Percentiles rank a stretch among this genome's conserved stretches.
These are phyloP conservation scores for Lodderomyces metapsilosis DNA, from an alignment of 1,139 yeast species.

Conservation along the genomic window DNA sequence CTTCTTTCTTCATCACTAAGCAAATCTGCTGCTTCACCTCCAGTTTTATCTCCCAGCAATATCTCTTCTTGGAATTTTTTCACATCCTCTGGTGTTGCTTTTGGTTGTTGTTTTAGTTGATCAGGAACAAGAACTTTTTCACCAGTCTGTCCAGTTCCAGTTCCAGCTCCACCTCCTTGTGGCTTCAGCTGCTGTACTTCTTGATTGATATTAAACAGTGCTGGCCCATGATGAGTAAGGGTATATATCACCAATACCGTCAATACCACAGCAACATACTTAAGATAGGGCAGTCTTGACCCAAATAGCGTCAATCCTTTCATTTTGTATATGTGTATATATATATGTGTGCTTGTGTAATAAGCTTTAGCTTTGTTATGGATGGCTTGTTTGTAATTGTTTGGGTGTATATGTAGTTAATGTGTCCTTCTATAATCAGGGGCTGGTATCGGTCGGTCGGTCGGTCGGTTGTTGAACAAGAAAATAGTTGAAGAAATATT, in stretches of 20 bases:
- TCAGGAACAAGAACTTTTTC: conserved; percentile 1
- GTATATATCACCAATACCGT: conserved; percentile 10
- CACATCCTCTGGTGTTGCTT: neutral
- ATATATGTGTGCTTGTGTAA: neutral
- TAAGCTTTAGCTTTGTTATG: too few species aligned
- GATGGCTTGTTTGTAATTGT: too few species aligned
- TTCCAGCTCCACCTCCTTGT: neutral
- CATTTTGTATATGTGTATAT: neutral
- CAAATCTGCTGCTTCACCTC: neutral
- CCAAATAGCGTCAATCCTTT: conserved; percentile 7
- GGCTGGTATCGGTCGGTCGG: too few species aligned
- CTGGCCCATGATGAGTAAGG: conserved; percentile 10
- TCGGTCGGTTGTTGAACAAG: too few species aligned
- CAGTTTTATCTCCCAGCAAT: neutral
- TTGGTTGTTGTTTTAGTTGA: neutral
- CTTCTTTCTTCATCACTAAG: conserved; percentile 1
- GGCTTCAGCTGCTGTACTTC: conserved; percentile 5
- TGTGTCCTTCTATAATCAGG: too few species aligned
- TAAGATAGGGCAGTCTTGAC: conserved; percentile 11
- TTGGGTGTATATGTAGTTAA: too few species aligned
- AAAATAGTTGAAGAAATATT: too few species aligned
- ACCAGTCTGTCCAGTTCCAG: neutral
- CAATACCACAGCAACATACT: conserved; percentile 11
- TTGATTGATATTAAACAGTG: neutral
- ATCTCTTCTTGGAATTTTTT: neutral